These are phyloP conservation scores for Scedosporium apiospermum DNA, from an alignment of 2,329 filamentous ascomycete species.

Conservation along the genomic window DNA sequence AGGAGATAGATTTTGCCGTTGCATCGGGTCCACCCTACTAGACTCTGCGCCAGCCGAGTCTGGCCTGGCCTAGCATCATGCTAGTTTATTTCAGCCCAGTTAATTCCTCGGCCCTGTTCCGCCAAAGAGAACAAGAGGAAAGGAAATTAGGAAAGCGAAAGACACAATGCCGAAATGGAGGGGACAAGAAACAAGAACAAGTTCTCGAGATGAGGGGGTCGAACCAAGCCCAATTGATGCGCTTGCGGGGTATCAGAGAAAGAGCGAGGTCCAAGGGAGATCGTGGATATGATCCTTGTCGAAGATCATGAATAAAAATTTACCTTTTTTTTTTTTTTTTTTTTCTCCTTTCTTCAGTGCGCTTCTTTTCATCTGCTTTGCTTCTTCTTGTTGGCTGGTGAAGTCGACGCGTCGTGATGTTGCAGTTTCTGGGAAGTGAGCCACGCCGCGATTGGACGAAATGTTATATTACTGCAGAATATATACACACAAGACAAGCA, in stretches of 20 bases:
- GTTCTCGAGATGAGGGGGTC: background rate
- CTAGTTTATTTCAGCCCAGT: background rate
- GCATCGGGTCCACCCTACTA: background rate
- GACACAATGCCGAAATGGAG: too few relatives aligned
- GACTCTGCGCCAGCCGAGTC: too few relatives aligned
- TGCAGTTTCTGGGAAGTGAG: background rate
- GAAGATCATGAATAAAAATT: background rate
- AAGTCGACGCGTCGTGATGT: background rate
- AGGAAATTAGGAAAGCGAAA: background rate
- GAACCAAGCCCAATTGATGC: background rate
- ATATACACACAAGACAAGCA: background rate
- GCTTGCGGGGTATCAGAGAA: background rate
- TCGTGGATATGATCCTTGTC: background rate
- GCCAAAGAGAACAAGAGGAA: background rate
- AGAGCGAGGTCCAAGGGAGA: background rate
- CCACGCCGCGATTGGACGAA: background rate
- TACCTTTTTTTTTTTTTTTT: background rate
- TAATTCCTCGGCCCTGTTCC: background rate
- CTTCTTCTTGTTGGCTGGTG: background rate
- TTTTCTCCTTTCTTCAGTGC: background rate
- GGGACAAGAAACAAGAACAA: too few relatives aligned
- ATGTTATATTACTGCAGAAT: background rate
- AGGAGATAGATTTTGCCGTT: slow-evolving; percentile 4
- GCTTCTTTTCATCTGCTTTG: background rate
- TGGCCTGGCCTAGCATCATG: too few relatives aligned